Base-by-base conservation (phyloP, 768 basidiomycete species). In the Pleurotus ostreatus region DNA sequence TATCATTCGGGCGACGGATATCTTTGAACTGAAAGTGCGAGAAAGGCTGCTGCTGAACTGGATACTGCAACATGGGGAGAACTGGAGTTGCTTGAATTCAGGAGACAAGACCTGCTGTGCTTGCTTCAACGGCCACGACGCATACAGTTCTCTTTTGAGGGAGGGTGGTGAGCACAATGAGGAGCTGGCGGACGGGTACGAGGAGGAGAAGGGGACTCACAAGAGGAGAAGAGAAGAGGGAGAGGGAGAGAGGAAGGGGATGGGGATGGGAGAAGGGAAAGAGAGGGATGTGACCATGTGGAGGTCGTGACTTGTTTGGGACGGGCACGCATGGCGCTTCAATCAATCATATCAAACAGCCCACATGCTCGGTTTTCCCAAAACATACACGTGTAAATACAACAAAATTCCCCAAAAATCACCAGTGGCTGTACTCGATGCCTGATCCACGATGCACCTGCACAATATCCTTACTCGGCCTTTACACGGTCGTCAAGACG, bases 11-110 rank as follows among this genome's bases (percentile, higher is more conserved):
- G 61, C 47, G 53, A 62, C 57, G 44, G 61, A 55, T 44, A 55
- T 62, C 61, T 62, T 65, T 66, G 55, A 55, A 60, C 55, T 55
- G 60, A 55, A 60, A 63, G 57, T 59, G 58, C 54, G 65, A 60
- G 62, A 56, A 62, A 61, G 58, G 64, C 65, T 61, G 68, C 48
- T 72, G 71, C 64, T 75, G 73, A 56, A 74, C 64, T 54, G 77
- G 72, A 66, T 80, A 81, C 73, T 84, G 83, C 79, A 85, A 81
- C 84, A 85, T 85, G 71, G 69, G 76, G 61, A 67, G 62, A 41
- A 49, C 62, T 56, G 64, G n/a, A 67, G 40, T 67, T 55, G 58
- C 49, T 60, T 20, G 56, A 59, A 71, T 74, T 78, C 81, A 81
- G 30, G 30, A 34, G 81, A 81, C 81, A 73, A 79, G 82, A 78